Base-by-base conservation (phyloP, 495 filamentous ascomycete species). In the Trichoderma erinaceum region DNA sequence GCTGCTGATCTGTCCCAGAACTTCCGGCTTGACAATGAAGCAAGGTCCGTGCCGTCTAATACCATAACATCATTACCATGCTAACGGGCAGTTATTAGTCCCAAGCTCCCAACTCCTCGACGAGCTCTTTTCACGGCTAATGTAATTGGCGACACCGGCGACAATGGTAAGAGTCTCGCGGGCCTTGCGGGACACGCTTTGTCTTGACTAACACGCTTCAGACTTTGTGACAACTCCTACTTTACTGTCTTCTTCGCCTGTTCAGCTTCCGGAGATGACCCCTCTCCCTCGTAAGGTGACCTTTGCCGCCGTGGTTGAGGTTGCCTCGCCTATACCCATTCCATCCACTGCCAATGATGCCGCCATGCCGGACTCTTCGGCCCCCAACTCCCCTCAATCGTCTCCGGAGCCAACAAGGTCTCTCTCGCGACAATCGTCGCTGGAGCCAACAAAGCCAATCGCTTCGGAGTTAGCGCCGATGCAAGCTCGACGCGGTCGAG, bases 1-100 rank as follows among this genome's bases (percentile, higher is more conserved):
- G 94, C 92, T 25, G 92, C 92, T 58, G 95, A 98, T 77, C 83
- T 97, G 71, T 97, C 93, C 58, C 92, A 96, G 76, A 99, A 97
- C 81, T 97, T 98, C 73, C 92, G 92, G 71, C 88, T 97, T 73
- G 79, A 84, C 70, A 86, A 81, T 68, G 93, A 97, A 75, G 88
- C 89, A 71, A 96, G 92, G 93, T 97, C 75, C 76, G 77, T 82
- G 69, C 35, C 68, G 72, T 69, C 72, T 52, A 32, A 25, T 41
- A n/a, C 0, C 21, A 21, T 5, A 0, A 52, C 8, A 52, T 52
- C 48, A 52, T 38, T 38, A 2, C n/a, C 18, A 50, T 52, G 48
- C 48, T 56, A 43, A 58, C 48, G 29, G 18, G 58, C 21, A 41
- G 23, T 16, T 67, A 73, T 58, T 79, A 99, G 95, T 78, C 95